Conservation (phyloP, 1,284 basidiomycete genomes). For the Sporisorium graminicola region DNA sequence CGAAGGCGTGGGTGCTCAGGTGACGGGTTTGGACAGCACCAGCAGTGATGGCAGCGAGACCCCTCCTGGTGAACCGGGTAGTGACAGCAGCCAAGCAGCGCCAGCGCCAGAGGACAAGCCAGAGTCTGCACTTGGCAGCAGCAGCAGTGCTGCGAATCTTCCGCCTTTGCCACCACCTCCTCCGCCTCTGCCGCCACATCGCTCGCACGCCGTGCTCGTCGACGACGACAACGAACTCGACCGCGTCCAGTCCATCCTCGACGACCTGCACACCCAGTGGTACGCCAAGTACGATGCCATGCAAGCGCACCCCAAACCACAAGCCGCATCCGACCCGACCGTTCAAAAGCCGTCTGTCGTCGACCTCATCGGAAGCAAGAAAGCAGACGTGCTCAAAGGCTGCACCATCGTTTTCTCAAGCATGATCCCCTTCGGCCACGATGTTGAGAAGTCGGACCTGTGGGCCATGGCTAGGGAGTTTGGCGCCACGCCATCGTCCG, state of each 20-base stretch:
- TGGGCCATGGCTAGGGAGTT: slow-evolving; percentile 90
- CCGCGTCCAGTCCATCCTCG: slow-evolving; percentile 81
- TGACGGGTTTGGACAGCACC: slow-evolving; percentile 2
- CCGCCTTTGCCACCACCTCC: slow-evolving; percentile 26
- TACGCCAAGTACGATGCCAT: slow-evolving; percentile 71
- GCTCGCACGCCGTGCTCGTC: slow-evolving; percentile 80
- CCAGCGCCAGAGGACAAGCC: slow-evolving; percentile 10
- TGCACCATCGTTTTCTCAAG: slow-evolving; percentile 90
- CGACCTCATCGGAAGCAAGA: slow-evolving; percentile 85
- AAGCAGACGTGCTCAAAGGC: slow-evolving; percentile 80
- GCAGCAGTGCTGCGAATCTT: slow-evolving; percentile 2
- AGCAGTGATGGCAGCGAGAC: slow-evolving; percentile 17
- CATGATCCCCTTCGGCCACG: slow-evolving; percentile 86
- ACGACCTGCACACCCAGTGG: slow-evolving; percentile 81
- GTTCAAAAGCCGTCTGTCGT: slow-evolving; percentile 67
- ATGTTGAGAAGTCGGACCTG: slow-evolving; percentile 83
- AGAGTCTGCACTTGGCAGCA: slow-evolving; percentile 3
- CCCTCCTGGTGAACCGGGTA: not conserved
- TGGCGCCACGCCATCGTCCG: slow-evolving; percentile 83
- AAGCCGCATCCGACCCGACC: slow-evolving; percentile 3
- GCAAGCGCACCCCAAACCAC: not conserved
- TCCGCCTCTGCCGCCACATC: slow-evolving; percentile 28
- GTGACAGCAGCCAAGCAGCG: slow-evolving; percentile 53
- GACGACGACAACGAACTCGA: slow-evolving; percentile 88
- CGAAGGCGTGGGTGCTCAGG: not conserved